Percentiles rank a stretch among this genome's conserved stretches.
Conservation (phyloP, 352 stramenopile genomes). For the Pilasporangium apinafurcum region DNA sequence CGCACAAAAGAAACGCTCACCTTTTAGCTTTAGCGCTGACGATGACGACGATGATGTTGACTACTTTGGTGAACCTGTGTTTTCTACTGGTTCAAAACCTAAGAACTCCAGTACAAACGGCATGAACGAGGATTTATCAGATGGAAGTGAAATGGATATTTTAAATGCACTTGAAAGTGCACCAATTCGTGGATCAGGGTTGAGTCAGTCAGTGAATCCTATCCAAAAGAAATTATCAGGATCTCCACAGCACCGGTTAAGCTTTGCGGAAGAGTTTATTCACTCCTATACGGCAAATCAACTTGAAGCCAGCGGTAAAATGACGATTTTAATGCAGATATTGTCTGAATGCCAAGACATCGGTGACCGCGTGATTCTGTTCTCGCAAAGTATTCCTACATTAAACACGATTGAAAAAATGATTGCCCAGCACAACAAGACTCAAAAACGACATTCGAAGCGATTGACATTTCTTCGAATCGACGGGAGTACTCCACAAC, state of each 20-base stretch:
- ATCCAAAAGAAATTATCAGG: too few species aligned
- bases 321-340: slow-evolving; percentile 83
- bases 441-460: slow-evolving; percentile 31
- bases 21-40: slow-evolving; percentile 29
- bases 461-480: slow-evolving; percentile 71
- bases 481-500: slow-evolving; percentile 71
- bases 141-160: slow-evolving; percentile 38
- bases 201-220: background rate
- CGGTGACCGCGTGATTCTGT: slow-evolving; percentile 83
- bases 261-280: slow-evolving; percentile 64
- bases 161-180: slow-evolving; percentile 26
- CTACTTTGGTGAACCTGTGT: slow-evolving; percentile 12
- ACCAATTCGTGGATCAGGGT: background rate
- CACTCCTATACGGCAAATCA: slow-evolving; percentile 40
- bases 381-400: slow-evolving; percentile 86
- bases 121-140: slow-evolving; percentile 4
- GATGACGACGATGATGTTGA: slow-evolving; percentile 49
- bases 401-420: slow-evolving; percentile 75
- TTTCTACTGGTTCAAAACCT: background rate
- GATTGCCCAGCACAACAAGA: slow-evolving; percentile 57
- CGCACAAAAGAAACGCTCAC: slow-evolving; percentile 18
- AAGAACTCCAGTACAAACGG: background rate
- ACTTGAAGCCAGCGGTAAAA: slow-evolving; percentile 78
- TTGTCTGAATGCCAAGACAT: slow-evolving; percentile 59
- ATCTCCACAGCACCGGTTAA: slow-evolving; percentile 44